Evolutionary conservation across 2,329 filamentous ascomycete species (phyloP), one percentile per base, ranked within the genome.

Genomic region (Phaeomoniella chlamydospora): DNA sequence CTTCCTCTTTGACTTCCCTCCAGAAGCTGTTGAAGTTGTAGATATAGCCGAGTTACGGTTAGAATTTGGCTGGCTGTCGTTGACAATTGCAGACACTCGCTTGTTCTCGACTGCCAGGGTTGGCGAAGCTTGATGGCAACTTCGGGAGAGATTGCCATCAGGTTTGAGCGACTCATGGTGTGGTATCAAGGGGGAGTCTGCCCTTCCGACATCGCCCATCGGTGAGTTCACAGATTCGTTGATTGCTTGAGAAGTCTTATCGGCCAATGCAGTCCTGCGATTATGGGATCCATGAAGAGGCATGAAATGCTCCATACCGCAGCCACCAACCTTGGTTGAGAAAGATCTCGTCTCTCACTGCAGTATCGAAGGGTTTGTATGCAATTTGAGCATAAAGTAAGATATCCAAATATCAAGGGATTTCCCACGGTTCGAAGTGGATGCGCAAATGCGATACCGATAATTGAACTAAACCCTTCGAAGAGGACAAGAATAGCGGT

Each of bases 11-110:
- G 67, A 62, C 36, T 64, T 67, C 17, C 51, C 53, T 3, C 64
- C 68, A 3, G 65, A 69, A 34, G 65, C 60, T 2, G 68, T 70
- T 4, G 72, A 76, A 1, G 64, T 57, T 2, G 67, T 70, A 1
- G 73, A 75, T 26, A 72, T 60, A 4, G 65, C 60, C 0, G 70
- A 65, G 41, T 63, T 58, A 11, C 62, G 53, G 15, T 73, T 73
- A 15, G 62, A 65, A 14, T 65, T 59, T 11, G 57, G 54, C 15
- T 61, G 54, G 14, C 61, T 56, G 11, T 70, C 62, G 6, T 59
- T 56, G 18, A 61, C 57, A 11, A 68, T 61, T 12, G 67, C 64
- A 3, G 70, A 70, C 5, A 74, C 48, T 17, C 65, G 65, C 41
- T 70, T 70, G 49, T 70, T 64, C 38, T 69, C 65, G 35, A 43